These are phyloP conservation scores for Pseudovirgaria hyperparasitica DNA, from an alignment of 2,329 filamentous ascomycete species.

Conservation along the genomic window DNA sequence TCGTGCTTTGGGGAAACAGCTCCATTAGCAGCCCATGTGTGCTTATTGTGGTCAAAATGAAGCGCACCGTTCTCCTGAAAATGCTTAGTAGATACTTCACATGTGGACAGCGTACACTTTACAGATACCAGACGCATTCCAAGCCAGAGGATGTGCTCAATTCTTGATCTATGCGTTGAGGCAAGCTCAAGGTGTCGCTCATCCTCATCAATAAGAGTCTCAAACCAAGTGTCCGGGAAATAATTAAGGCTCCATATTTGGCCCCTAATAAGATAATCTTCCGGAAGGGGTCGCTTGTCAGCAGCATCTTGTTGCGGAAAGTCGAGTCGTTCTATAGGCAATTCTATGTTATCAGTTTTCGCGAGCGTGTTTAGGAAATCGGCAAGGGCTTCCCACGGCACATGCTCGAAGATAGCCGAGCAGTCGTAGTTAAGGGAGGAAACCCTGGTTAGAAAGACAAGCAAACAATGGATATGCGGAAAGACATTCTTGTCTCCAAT, in stretches of 20 bases:
- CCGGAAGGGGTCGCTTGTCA: slow-evolving; percentile 46
- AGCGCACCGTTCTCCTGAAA: no score
- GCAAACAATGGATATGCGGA: slow-evolving; percentile 48
- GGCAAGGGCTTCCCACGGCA: slow-evolving; percentile 43
- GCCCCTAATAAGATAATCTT: slow-evolving; percentile 56
- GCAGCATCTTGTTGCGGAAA: slow-evolving; percentile 38
- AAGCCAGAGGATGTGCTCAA: slow-evolving; percentile 47
- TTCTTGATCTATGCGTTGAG: slow-evolving; percentile 44
- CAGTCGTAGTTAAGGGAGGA: slow-evolving; percentile 18
- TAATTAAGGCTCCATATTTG: slow-evolving; percentile 48
- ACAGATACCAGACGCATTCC: slow-evolving; percentile 33
- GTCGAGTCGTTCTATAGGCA: slow-evolving; percentile 25
- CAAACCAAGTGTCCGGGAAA: slow-evolving; percentile 48
- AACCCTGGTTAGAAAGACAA: slow-evolving; percentile 46
- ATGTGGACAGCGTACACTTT: no score
- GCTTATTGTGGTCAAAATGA: no score
- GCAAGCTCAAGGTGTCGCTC: slow-evolving; percentile 51
- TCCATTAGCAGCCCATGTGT: no score
- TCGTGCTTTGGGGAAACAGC: no score
- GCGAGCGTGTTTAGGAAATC: slow-evolving; percentile 41
- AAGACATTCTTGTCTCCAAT: slow-evolving; percentile 47
- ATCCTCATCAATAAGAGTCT: slow-evolving; percentile 51
- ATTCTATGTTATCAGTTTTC: slow-evolving; percentile 21
- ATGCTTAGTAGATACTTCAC: no score
- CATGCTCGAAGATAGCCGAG: slow-evolving; percentile 14